phyloP scores from a whole-genome alignment of 306 rosid genomes.

The Cyamopsis tetragonoloba region DNA sequence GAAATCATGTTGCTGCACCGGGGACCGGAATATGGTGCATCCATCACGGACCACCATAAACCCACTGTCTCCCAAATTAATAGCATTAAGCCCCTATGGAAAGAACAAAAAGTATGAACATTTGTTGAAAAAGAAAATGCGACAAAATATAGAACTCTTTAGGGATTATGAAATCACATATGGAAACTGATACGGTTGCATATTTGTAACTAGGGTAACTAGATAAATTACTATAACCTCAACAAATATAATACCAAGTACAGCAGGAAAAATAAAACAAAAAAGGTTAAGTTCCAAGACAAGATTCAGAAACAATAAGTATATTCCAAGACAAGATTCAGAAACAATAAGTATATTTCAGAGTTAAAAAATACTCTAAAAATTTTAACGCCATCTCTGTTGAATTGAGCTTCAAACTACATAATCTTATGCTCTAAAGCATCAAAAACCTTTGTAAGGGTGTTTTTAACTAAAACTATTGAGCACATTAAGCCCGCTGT shows the following conservation, averaged over 20 bases:
- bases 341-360: background rate
- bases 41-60: slow-evolving; percentile 95
- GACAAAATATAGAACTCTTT: background rate
- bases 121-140: background rate
- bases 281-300: background rate
- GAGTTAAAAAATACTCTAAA: slow-evolving; percentile 3
- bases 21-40: slow-evolving; percentile 83
- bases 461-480: background rate
- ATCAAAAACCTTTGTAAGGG: background rate
- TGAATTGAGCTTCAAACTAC: background rate
- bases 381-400: background rate
- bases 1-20: slow-evolving; percentile 97
- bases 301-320: background rate
- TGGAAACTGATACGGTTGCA: background rate
- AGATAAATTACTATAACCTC: background rate
- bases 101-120: slow-evolving; percentile 27
- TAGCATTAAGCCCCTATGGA: slow-evolving; percentile 80
- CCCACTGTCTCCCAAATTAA: slow-evolving; percentile 97
- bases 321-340: background rate
- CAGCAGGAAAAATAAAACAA: background rate
- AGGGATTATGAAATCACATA: slow-evolving; percentile 8
- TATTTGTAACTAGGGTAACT: background rate
- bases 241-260: background rate
- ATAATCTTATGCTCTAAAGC: background rate
- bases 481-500: background rate